These are phyloP conservation scores for Penicillium freii DNA, from an alignment of 2,329 filamentous ascomycete species.

Conservation along the genomic window DNA sequence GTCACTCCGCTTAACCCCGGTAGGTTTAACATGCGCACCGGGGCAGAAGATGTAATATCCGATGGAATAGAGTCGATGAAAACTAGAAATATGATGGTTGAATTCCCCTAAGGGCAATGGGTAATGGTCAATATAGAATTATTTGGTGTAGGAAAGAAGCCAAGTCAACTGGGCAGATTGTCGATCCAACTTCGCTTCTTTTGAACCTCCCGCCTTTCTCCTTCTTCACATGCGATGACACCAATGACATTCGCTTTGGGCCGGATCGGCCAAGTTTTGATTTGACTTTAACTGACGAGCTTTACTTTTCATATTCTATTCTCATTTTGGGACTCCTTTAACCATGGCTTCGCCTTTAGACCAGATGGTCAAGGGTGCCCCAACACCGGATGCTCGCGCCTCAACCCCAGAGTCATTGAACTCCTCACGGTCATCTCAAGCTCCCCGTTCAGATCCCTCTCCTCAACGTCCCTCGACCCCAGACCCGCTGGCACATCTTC, in stretches of 20 bases:
- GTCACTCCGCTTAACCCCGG: conserved; percentile 27
- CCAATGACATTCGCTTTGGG: conserved; percentile 18
- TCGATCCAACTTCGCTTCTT: conserved; percentile 12
- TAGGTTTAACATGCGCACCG: conserved; percentile 13
- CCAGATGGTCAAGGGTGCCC: conserved; percentile 88
- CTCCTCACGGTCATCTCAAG: conserved; percentile 8
- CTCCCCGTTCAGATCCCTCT: conserved; percentile 38
- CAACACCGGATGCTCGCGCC: conserved; percentile 50
- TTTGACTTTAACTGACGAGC: conserved; percentile 4
- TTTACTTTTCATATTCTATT: not conserved
- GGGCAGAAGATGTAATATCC: not conserved
- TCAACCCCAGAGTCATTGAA: conserved; percentile 28
- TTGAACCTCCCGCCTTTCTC: conserved; percentile 11
- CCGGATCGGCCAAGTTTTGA: conserved; percentile 31
- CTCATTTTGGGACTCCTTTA: conserved; percentile 6
- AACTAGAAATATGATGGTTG: not conserved
- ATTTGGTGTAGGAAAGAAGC: conserved; percentile 6
- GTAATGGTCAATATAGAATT: not conserved
- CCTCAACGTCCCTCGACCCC: conserved; percentile 46
- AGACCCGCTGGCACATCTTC: conserved; percentile 76
- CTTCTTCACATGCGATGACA: conserved; percentile 23
- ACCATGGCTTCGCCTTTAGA: conserved; percentile 69
- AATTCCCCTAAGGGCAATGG: not conserved
- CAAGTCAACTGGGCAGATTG: conserved; percentile 12
- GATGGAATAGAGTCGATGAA: not conserved